phyloP scores from a whole-genome alignment of 1,284 basidiomycete species.

The Phenoliferia sp. region DNA sequence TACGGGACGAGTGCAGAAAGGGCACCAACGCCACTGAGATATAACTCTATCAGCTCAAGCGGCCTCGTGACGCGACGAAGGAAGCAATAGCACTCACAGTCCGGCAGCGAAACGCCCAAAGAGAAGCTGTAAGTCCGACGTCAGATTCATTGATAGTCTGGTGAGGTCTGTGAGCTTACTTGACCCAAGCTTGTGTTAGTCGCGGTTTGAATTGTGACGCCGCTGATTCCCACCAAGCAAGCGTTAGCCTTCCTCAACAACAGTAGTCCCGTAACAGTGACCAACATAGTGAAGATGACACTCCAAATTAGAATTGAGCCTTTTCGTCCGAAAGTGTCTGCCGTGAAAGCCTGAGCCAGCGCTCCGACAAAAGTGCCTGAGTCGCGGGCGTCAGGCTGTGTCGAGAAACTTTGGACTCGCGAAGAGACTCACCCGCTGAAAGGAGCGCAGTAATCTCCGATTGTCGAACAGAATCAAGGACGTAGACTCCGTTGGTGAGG shows the following conservation, averaged over 20 bases:
- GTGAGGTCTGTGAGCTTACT: constrained; percentile 43
- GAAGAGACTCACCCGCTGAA: constrained; percentile 56
- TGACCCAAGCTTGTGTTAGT: constrained; percentile 45
- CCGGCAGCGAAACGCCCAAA: constrained; percentile 64
- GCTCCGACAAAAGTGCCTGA: constrained; percentile 54
- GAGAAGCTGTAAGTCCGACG: constrained; percentile 55
- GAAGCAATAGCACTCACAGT: constrained; percentile 37
- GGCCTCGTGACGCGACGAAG: not conserved
- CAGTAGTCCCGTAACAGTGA: too few relatives aligned
- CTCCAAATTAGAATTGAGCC: constrained; percentile 40
- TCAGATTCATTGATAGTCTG: constrained; percentile 61
- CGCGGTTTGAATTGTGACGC: constrained; percentile 64
- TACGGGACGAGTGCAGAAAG: constrained; percentile 52
- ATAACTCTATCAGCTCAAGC: not conserved
- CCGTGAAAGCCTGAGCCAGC: constrained; percentile 62
- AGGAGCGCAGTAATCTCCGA: constrained; percentile 72
- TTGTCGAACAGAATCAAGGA: constrained; percentile 59
- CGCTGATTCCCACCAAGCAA: constrained; percentile 33
- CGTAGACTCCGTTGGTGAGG: constrained; percentile 50
- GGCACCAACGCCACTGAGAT: constrained; percentile 60
- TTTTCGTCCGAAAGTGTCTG: constrained; percentile 62
- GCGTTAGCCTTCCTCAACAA: not conserved
- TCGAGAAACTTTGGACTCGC: not conserved
- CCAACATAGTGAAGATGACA: constrained; percentile 55
- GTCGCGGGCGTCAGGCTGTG: not conserved